These are phyloP conservation scores for Salvia hispanica DNA, from an alignment of 257 asterid genomes.

Conservation along the genomic window DNA sequence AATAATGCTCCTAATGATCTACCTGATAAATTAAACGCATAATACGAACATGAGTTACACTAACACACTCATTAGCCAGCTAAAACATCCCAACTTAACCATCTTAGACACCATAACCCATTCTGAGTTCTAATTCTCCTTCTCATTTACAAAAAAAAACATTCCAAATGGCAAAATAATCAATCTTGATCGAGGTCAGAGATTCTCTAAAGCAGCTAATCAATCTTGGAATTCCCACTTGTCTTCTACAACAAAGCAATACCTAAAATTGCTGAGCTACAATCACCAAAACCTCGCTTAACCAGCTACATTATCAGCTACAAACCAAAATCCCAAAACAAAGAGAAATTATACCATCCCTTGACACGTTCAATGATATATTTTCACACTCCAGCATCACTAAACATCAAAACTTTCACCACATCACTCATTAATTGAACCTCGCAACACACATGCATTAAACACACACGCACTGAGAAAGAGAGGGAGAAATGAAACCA, in stretches of 20 bases:
- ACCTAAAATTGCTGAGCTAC: neutral
- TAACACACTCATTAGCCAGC: neutral
- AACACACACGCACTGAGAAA: neutral
- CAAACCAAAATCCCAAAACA: neutral
- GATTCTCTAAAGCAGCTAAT: neutral
- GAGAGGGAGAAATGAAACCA: constrained; percentile 42
- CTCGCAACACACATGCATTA: constrained; percentile 14
- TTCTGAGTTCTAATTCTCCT: neutral
- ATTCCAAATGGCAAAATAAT: neutral
- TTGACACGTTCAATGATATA: neutral
- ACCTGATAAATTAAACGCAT: neutral
- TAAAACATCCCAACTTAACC: neutral
- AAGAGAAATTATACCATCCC: neutral
- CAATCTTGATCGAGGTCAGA: neutral
- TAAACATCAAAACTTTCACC: constrained; percentile 18
- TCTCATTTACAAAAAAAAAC: neutral
- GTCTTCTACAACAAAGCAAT: neutral
- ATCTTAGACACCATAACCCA: neutral
- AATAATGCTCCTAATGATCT: neutral
- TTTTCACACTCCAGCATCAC: constrained; percentile 20
- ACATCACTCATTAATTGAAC: neutral
- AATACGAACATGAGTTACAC: neutral
- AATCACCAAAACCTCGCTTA: neutral
- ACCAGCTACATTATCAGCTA: constrained; percentile 14
- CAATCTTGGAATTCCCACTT: neutral